Evolutionary conservation across 2,329 filamentous ascomycete genomes (phyloP), one percentile per base, ranked within the genome.

Genomic region (Trichoderma guizhouense): DNA sequence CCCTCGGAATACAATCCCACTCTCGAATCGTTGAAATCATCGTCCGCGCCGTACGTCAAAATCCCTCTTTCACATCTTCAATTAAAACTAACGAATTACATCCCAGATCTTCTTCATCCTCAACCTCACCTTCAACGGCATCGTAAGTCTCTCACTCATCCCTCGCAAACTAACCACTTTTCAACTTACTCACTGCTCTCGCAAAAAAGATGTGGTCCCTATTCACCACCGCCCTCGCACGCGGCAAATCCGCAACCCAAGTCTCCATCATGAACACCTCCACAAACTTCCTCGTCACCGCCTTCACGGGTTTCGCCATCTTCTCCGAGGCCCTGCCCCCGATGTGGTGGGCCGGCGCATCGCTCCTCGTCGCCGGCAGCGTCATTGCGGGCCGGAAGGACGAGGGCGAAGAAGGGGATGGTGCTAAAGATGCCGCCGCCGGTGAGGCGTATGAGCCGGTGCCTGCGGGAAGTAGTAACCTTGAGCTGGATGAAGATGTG

Each of bases 211-310:
- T 95, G 93, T 95, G 93, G 93, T 90, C 91, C 0, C 87, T 95
- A 62, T 95, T 95, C 83, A 95, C 93, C 7, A 88, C 89, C 64
- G 93, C 93, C 67, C 87, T 95, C n/a, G 89, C 92, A 0, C 86
- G 88, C 21, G 92, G 92, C 15, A 87, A 88, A 72, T 94, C 92
- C 2, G 94, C 93, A 9, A 93, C 93, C 0, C 92, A 93, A 78
- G 93, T 95, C 63, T 91, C 89, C 75, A 91, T 95, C 79, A 89
- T 95, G 80, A 95, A 95, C 81, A 95, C 93, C 3, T 93, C 91
- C 15, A 87, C 91, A 71, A 95, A 95, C 82, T 95, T 95, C 80
- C 87, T 95, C 82, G 82, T 94, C 73, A 95, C 93, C 0, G 93
- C 93, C 8, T 74, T 95, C 7, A 84, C 95, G 24, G 92, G 93